These are phyloP conservation scores for Pseudocercospora macadamiae DNA, from an alignment of 2,329 filamentous ascomycete species.

Conservation along the genomic window DNA sequence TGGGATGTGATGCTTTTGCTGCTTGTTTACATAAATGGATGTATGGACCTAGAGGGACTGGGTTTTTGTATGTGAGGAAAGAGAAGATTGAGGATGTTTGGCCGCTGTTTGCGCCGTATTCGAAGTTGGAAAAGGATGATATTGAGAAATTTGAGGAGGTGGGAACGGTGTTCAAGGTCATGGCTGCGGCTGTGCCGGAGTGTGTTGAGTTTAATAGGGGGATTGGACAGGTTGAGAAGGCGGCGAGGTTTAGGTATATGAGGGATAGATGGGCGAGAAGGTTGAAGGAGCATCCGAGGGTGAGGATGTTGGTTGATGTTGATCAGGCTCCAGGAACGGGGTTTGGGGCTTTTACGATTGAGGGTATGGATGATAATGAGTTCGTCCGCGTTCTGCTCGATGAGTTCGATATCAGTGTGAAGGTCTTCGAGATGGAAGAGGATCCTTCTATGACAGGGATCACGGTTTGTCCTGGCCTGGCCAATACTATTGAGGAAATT, in stretches of 20 bases:
- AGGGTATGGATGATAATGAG: background rate
- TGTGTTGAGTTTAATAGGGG: background rate
- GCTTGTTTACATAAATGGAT: slow-evolving; percentile 5
- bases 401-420: background rate
- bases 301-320: background rate
- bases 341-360: background rate
- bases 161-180: background rate
- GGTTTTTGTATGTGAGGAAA: background rate
- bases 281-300: background rate
- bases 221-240: background rate
- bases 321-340: background rate
- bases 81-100: background rate
- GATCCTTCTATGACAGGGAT: background rate
- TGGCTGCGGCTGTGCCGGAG: background rate
- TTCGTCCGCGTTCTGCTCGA: background rate
- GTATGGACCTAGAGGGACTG: slow-evolving; percentile 2
- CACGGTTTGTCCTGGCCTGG: background rate
- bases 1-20: slow-evolving; percentile 1
- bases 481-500: background rate
- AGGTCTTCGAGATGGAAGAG: slow-evolving; percentile 6
- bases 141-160: slow-evolving; percentile 5
- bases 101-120: background rate
- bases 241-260: background rate
- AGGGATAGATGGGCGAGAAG: background rate
- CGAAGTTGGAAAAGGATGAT: background rate